phyloP scores from a whole-genome alignment of 805 yeast genomes.

The Wickerhamiella sergipiensis region DNA sequence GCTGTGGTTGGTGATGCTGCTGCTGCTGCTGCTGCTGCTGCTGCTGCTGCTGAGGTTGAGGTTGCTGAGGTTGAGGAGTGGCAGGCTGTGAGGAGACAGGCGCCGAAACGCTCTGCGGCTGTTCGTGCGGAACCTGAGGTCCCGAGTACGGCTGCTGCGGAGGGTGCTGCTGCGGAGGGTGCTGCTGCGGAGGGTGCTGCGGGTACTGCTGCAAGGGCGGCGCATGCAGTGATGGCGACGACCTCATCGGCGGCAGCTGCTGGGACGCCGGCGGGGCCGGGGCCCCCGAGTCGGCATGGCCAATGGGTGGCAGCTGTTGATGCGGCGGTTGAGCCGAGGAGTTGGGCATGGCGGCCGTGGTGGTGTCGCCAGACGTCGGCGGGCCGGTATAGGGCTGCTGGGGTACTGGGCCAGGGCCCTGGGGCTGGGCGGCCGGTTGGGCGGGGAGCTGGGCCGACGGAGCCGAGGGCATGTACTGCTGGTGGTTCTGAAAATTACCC shows the following conservation, averaged over 20 bases:
- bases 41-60: conserved; percentile 1
- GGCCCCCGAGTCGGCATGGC: too few species aligned
- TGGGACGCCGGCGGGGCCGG: neutral
- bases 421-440: neutral
- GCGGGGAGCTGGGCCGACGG: neutral
- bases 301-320: neutral
- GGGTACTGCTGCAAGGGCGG: neutral
- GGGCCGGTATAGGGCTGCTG: neutral
- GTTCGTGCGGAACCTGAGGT: too few species aligned
- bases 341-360: too few species aligned
- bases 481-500: neutral
- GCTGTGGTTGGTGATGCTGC: neutral
- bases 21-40: conserved; percentile 1
- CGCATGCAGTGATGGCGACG: neutral
- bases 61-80: neutral
- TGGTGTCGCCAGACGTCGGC: too few species aligned
- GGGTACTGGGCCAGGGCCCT: neutral
- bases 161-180: neutral
- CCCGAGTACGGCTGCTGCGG: too few species aligned
- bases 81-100: neutral
- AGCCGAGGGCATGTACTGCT: neutral
- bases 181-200: neutral
- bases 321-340: neutral
- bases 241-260: neutral
- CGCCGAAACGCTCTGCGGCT: too few species aligned